phyloP scores from a whole-genome alignment of 2,329 filamentous ascomycete genomes.

The Neofusicoccum cordaticola region DNA sequence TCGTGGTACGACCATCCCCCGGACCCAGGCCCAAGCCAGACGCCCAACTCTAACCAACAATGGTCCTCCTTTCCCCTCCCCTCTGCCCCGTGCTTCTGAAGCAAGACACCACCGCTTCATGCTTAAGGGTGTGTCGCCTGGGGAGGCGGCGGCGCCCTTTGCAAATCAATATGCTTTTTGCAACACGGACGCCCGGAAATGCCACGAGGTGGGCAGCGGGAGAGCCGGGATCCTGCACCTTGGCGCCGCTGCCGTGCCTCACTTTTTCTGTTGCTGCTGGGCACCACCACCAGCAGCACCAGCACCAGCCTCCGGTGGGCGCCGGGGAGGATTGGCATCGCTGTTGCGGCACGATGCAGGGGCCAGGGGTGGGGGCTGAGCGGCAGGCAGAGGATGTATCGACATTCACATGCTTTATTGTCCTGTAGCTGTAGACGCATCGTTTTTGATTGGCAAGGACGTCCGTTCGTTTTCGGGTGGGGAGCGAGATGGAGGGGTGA shows the following conservation, averaged over 20 bases:
- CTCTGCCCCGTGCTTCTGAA: neutral
- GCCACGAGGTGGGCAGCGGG: neutral
- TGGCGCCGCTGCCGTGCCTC: neutral
- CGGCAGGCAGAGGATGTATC: neutral
- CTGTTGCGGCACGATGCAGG: neutral
- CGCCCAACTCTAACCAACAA: neutral
- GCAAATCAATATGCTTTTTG: neutral
- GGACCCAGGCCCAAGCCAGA: too few species aligned
- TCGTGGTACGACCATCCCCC: too few species aligned
- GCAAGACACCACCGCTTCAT: neutral
- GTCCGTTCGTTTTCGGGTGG: neutral
- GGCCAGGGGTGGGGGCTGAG: neutral
- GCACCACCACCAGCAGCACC: too few species aligned
- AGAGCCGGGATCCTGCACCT: neutral
- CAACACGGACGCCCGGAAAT: neutral
- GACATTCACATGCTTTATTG: neutral
- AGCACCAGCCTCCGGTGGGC: neutral
- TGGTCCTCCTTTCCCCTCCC: neutral
- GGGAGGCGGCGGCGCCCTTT: neutral
- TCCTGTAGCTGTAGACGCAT: too few species aligned
- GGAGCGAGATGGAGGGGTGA: neutral
- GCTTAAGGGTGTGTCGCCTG: too few species aligned
- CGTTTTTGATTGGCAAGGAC: neutral
- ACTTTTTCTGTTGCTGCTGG: neutral
- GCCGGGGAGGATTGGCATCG: neutral